Evolutionary conservation across 2,329 filamentous ascomycete species (phyloP), one percentile per base, ranked within the genome.

Genomic region (Fusarium musae): DNA sequence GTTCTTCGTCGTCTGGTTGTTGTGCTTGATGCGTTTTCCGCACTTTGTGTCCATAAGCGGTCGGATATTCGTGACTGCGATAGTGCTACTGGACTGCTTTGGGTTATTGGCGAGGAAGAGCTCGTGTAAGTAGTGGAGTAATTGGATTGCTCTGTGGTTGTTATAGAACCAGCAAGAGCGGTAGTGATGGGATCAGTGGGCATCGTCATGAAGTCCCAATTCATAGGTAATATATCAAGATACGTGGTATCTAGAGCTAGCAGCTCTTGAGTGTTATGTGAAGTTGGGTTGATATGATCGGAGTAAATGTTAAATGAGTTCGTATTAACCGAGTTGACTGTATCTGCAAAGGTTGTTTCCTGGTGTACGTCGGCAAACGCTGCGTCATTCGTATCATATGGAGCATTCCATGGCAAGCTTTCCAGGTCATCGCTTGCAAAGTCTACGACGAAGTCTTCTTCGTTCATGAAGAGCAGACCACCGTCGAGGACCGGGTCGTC

Each of bases 381-480:
- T 72, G 69, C 69, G 46, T 72, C 68, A 68, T 71, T 39, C 69
- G 49, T 43, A 63, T 13, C 3, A 30, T 26, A 37, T 13, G 6
- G 15, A 26, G 16, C 12, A 36, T 46, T 13, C 26, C 37, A 15
- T 21, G 15, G 19, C 21, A 47, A 36, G 28, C 6, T 17, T 9
- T 40, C n/a, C 16, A 19, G 40, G 11, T 28, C 9, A 23, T 11
- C 0, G 37, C 21, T 30, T 44, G 50, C 6, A 11, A 42, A 6
- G 16, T 19, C 32, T 28, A 26, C 9, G 19, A 10, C 3, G 9
- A 23, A 10, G 43, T 15, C 17, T 2, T 30, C 17, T 19, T 43
- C 36, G 3, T 23, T 39, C 28, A 23, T 17, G n/a, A 42, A 17
- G 34, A 44, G 39, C 28, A 17, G 17, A 34, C n/a, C 32, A 44